These are phyloP conservation scores for Arthrobotrys sinensis DNA, from an alignment of 2,329 filamentous ascomycete genomes.

Conservation along the genomic window DNA sequence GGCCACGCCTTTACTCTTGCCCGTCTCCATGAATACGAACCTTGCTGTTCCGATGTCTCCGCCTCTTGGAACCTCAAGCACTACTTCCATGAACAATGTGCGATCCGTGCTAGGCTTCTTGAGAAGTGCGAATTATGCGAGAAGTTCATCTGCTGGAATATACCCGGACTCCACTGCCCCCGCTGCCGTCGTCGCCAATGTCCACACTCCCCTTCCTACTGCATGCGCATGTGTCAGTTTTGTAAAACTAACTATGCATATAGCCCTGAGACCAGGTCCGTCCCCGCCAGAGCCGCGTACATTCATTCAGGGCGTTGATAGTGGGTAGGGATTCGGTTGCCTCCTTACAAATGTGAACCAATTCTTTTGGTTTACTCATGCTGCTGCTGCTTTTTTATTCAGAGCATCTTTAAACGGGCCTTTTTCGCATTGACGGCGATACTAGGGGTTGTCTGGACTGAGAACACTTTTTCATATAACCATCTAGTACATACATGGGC, in stretches of 20 bases:
- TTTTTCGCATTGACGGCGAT: too few species aligned
- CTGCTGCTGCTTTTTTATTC: too few species aligned
- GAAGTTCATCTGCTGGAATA: constrained; percentile 28
- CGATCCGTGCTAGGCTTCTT: neutral
- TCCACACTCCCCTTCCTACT: constrained; percentile 20
- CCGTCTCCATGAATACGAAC: constrained; percentile 3
- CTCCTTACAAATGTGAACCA: neutral
- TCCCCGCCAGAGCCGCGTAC: neutral
- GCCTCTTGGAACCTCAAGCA: constrained; percentile 29
- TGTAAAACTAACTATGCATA: constrained; percentile 44
- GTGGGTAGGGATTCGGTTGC: neutral
- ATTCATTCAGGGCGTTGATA: neutral
- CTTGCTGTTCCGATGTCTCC: constrained; percentile 39
- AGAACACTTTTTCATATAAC: too few species aligned
- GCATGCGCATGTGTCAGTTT: constrained; percentile 26
- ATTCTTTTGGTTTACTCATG: neutral
- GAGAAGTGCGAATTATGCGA: constrained; percentile 8
- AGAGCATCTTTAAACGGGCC: too few species aligned
- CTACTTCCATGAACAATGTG: constrained; percentile 47
- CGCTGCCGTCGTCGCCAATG: constrained; percentile 31
- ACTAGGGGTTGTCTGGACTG: too few species aligned
- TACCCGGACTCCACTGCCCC: constrained; percentile 29
- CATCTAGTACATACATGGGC: too few species aligned
- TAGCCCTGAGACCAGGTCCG: neutral
- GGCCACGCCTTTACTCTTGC: neutral